These are phyloP conservation scores for Sarcocystis neurona DNA, from an alignment of 169 alveolate species.

Conservation along the genomic window DNA sequence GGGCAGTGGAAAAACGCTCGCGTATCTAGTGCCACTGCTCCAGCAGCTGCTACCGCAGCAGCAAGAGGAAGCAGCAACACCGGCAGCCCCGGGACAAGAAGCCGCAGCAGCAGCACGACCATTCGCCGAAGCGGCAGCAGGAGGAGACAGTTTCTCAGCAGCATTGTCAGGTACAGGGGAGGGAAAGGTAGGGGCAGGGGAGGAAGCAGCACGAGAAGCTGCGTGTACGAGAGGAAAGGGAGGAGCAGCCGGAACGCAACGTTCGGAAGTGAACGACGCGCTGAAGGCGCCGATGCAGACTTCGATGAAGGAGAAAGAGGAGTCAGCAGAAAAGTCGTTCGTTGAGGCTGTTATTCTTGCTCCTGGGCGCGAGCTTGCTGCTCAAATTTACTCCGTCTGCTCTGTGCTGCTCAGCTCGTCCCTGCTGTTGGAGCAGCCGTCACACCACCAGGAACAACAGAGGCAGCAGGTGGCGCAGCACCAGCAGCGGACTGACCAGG, in stretches of 20 bases:
- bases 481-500: neutral
- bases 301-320: too few relatives aligned
- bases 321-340: neutral
- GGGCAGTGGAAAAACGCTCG: conserved; percentile 93
- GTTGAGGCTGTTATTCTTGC: conserved; percentile 43
- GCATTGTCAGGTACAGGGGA: too few relatives aligned
- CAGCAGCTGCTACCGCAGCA: conserved; percentile 25
- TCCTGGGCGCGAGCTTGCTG: conserved; percentile 58
- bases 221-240: neutral
- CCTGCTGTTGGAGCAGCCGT: neutral
- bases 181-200: too few relatives aligned
- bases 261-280: too few relatives aligned
- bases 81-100: neutral
- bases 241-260: too few relatives aligned
- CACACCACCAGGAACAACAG: too few relatives aligned
- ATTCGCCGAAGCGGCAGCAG: too few relatives aligned
- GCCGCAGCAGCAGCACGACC: too few relatives aligned
- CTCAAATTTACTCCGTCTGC: conserved; percentile 48
- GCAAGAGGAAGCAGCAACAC: neutral
- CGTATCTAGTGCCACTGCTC: conserved; percentile 82
- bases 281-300: too few relatives aligned
- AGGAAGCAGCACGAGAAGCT: too few relatives aligned
- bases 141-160: too few relatives aligned
- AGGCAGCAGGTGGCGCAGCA: conserved; percentile 25
- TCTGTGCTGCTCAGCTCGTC: neutral